Conservation (phyloP, 805 yeast genomes). For the Candida tallmaniae region DNA sequence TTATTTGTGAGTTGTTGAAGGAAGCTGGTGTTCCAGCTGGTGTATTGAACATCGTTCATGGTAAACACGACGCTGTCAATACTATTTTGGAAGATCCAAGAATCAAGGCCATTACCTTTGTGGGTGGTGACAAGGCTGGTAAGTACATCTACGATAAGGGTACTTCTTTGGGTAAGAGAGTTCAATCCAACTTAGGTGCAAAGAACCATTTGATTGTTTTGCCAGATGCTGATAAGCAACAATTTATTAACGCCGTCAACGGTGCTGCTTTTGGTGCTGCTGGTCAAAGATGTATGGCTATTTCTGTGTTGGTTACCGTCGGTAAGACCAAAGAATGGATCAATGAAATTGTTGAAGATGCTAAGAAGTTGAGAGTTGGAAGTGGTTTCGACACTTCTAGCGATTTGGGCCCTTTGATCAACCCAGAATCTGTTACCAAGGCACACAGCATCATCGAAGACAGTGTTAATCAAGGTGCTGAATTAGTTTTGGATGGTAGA, state of each 20-base stretch:
- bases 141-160: constrained; percentile 66
- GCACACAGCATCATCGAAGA: constrained; percentile 55
- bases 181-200: constrained; percentile 75
- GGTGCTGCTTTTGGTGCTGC: constrained; percentile 85
- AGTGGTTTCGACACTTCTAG: constrained; percentile 62
- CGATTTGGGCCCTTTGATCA: constrained; percentile 71
- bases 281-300: constrained; percentile 81
- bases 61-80: constrained; percentile 68
- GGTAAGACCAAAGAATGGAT: constrained; percentile 65
- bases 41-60: constrained; percentile 68
- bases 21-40: constrained; percentile 78
- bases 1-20: constrained; percentile 64
- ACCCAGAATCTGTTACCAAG: constrained; percentile 52
- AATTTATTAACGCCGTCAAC: constrained; percentile 59
- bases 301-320: constrained; percentile 68
- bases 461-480: constrained; percentile 57
- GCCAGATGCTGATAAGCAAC: constrained; percentile 66
- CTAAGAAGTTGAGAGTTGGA: constrained; percentile 52
- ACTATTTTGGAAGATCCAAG: constrained; percentile 67
- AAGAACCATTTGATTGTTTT: constrained; percentile 71
- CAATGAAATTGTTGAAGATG: constrained; percentile 52
- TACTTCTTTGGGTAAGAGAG: constrained; percentile 65
- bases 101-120: constrained; percentile 73
- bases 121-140: constrained; percentile 78
- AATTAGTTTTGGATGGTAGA: constrained; percentile 61